Percentiles rank a stretch among this genome's conserved stretches.
These are phyloP conservation scores for Yarrowia sp. DNA, from an alignment of 805 yeast species.

Conservation along the genomic window DNA sequence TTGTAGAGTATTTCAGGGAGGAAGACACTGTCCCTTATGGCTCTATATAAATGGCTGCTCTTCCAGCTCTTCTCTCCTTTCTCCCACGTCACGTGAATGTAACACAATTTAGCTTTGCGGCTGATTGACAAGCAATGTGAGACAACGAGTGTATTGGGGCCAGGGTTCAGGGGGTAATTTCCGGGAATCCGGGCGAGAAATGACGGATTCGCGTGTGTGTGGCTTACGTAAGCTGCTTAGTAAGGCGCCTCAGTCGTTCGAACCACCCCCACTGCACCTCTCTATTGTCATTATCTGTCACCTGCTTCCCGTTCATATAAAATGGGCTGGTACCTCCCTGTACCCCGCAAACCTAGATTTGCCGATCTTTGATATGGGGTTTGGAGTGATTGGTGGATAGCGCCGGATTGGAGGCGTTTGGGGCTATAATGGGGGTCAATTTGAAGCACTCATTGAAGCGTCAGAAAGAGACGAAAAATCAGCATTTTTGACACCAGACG, in stretches of 20 bases:
- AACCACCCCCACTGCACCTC: too few relatives aligned
- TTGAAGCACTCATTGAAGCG: too few relatives aligned
- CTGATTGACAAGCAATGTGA: constrained; percentile 19
- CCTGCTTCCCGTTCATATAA: too few relatives aligned
- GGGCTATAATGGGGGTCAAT: not conserved
- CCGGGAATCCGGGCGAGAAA: not conserved
- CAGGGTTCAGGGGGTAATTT: constrained; percentile 15
- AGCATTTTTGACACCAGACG: too few relatives aligned
- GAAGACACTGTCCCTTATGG: too few relatives aligned
- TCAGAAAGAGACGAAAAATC: too few relatives aligned
- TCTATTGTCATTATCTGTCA: too few relatives aligned
- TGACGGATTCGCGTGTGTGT: too few relatives aligned
- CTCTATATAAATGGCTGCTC: too few relatives aligned
- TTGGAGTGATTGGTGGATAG: too few relatives aligned
- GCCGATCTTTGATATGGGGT: not conserved
- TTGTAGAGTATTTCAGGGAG: not conserved
- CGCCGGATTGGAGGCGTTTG: too few relatives aligned
- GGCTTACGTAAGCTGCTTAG: not conserved
- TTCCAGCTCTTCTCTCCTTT: not conserved
- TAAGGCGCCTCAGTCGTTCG: too few relatives aligned
- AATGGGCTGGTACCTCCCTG: constrained; percentile 27
- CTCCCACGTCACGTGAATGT: not conserved
- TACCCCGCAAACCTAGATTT: constrained; percentile 28
- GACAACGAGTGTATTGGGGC: not conserved
- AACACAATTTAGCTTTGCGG: not conserved